Percentiles rank a stretch among this genome's conserved stretches.
Conservation (phyloP, 306 rosid species). For the Fragaria nilgerrensis region DNA sequence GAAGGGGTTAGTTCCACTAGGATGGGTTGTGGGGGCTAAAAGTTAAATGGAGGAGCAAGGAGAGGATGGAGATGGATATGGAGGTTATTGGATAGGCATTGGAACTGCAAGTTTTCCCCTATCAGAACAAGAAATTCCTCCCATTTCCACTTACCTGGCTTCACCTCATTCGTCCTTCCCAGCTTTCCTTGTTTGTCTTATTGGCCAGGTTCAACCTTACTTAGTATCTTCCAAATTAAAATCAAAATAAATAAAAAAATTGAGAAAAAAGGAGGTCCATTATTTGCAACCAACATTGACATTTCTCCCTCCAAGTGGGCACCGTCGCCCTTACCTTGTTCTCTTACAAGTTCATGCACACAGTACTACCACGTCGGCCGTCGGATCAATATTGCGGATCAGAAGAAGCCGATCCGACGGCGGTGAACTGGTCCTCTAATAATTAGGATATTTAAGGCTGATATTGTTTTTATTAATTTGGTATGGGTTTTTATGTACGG, state of each 20-base stretch:
- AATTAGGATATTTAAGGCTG: not conserved
- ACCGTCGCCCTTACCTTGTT: not conserved
- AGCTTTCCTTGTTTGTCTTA: slow-evolving; percentile 48
- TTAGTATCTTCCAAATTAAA: slow-evolving; percentile 20
- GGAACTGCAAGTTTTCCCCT: slow-evolving; percentile 4
- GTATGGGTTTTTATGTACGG: slow-evolving; percentile 40
- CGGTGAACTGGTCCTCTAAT: not conserved
- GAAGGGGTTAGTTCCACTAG: slow-evolving; percentile 29
- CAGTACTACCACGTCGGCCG: not conserved
- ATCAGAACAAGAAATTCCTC: slow-evolving; percentile 51
- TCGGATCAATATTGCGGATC: not conserved
- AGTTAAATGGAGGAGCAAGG: slow-evolving; percentile 23
- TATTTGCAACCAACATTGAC: slow-evolving; percentile 51
- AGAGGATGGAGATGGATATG: slow-evolving; percentile 20
- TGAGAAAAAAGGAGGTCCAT: not conserved
- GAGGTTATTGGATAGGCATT: slow-evolving; percentile 41
- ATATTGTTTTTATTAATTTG: not conserved
- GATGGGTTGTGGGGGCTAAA: slow-evolving; percentile 70
- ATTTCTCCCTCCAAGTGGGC: slow-evolving; percentile 51
- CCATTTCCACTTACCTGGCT: slow-evolving; percentile 39
- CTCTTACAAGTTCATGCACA: not conserved
- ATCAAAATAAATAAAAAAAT: not conserved
- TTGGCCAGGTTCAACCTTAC: slow-evolving; percentile 54
- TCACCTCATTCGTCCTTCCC: slow-evolving; percentile 40
- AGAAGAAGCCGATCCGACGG: not conserved